These are phyloP conservation scores for Phallus indusiatus DNA, from an alignment of 768 basidiomycete genomes.

Conservation along the genomic window DNA sequence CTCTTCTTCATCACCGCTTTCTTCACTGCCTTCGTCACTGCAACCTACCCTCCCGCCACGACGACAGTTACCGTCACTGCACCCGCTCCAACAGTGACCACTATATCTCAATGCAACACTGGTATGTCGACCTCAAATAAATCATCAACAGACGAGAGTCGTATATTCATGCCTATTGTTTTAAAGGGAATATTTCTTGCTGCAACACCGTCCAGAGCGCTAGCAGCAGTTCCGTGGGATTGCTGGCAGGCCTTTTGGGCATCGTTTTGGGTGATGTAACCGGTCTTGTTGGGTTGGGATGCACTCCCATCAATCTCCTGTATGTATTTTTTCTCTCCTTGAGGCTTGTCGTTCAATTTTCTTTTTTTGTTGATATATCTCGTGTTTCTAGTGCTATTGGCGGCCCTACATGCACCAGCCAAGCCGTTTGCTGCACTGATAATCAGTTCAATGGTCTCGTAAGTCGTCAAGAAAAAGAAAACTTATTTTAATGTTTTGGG, in stretches of 20 bases:
- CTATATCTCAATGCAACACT: conserved; percentile 6
- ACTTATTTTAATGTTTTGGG: no score
- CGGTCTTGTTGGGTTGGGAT: conserved; percentile 17
- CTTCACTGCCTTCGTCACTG: no score
- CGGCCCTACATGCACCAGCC: conserved; percentile 7
- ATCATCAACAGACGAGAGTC: background rate
- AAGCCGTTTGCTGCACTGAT: conserved; percentile 14
- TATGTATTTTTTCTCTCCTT: background rate
- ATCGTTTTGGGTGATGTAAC: conserved; percentile 14
- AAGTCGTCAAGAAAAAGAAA: background rate
- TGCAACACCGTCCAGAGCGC: conserved; percentile 22
- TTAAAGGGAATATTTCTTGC: conserved; percentile 19
- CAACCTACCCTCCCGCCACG: background rate
- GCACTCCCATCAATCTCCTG: conserved; percentile 10
- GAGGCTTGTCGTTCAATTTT: no score
- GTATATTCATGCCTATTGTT: background rate
- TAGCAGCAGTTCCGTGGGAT: conserved; percentile 29
- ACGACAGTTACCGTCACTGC: background rate
- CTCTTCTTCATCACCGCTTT: no score
- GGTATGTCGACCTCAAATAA: background rate
- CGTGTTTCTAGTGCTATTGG: conserved; percentile 12
- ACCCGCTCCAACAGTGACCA: background rate
- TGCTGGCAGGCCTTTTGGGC: conserved; percentile 17
- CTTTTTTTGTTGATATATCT: background rate
- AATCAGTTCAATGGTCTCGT: conserved; percentile 5